A percentile compares a stretch with the other conserved stretches of the same genome.
Evolutionary conservation across 2,329 filamentous ascomycete species (phyloP).

Genomic region (Curvularia hawaiiensis): DNA sequence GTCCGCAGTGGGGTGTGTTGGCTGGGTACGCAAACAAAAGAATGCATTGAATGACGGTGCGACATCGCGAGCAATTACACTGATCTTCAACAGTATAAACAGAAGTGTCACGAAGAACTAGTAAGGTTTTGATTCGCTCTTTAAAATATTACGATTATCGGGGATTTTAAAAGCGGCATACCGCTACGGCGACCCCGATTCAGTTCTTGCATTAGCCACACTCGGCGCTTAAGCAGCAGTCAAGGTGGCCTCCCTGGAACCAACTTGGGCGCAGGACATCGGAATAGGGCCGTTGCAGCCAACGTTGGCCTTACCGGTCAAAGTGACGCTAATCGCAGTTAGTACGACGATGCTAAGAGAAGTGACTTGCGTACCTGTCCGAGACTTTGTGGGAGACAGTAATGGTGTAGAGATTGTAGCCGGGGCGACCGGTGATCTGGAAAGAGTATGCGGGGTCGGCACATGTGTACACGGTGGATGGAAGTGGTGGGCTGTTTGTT

Average conservation of each 20-base stretch:
- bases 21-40: background rate
- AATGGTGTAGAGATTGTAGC: background rate
- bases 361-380: background rate
- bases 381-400: slow-evolving; percentile 1
- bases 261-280: background rate
- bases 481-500: background rate
- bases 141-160: background rate
- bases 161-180: background rate
- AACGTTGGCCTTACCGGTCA: background rate
- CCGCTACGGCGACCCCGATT: background rate
- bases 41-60: background rate
- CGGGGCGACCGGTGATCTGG: slow-evolving; percentile 1
- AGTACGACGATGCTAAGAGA: background rate
- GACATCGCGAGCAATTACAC: background rate
- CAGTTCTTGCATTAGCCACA: background rate
- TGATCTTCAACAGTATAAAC: background rate
- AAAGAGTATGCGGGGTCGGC: slow-evolving; percentile 1
- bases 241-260: background rate
- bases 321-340: background rate
- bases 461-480: background rate
- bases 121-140: background rate
- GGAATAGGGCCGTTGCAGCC: slow-evolving; percentile 2
- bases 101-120: background rate
- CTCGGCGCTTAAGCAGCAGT: background rate
- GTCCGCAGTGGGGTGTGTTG: background rate